Conservation (phyloP, 805 yeast species). For the Millerozyma miso region DNA sequence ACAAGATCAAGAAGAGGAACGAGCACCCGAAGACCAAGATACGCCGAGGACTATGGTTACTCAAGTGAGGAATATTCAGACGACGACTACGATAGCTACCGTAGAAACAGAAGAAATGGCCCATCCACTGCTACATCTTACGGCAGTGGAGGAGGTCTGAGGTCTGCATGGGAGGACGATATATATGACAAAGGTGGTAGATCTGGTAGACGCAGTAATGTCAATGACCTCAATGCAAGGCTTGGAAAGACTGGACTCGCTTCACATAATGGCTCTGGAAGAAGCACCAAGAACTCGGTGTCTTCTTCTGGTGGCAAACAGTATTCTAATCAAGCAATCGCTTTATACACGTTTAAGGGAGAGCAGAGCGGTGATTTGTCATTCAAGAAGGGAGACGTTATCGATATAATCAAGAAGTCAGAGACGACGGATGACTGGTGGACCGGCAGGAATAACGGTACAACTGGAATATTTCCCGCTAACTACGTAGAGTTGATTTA, state of each 20-base stretch:
- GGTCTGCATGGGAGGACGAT: conserved; percentile 81
- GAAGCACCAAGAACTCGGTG: conserved; percentile 37
- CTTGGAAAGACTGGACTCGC: conserved; percentile 30
- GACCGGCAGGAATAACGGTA: conserved; percentile 86
- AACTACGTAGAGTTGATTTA: conserved; percentile 83
- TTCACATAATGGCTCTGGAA: conserved; percentile 18
- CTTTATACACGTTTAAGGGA: conserved; percentile 83
- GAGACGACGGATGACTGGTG: conserved; percentile 97
- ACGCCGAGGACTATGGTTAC: conserved; percentile 26
- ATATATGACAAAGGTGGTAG: conserved; percentile 56
- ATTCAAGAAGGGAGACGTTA: conserved; percentile 91
- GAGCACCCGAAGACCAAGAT: conserved; percentile 12
- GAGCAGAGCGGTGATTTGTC: conserved; percentile 92
- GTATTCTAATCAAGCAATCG: conserved; percentile 77
- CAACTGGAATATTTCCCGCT: conserved; percentile 94
- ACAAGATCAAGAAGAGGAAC: conserved; percentile 10
- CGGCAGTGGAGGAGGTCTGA: conserved; percentile 18
- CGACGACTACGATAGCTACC: conserved; percentile 29
- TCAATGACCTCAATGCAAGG: conserved; percentile 30
- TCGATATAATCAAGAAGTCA: conserved; percentile 79
- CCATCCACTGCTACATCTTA: conserved; percentile 7
- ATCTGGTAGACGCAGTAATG: conserved; percentile 25
- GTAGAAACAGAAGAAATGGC: conserved; percentile 15
- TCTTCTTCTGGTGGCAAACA: conserved; percentile 29
- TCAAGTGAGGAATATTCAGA: conserved; percentile 38